A percentile compares a stretch with the other conserved stretches of the same genome.
phyloP scores from a whole-genome alignment of 1,284 basidiomycete genomes.

The Ganoderma sinense region DNA sequence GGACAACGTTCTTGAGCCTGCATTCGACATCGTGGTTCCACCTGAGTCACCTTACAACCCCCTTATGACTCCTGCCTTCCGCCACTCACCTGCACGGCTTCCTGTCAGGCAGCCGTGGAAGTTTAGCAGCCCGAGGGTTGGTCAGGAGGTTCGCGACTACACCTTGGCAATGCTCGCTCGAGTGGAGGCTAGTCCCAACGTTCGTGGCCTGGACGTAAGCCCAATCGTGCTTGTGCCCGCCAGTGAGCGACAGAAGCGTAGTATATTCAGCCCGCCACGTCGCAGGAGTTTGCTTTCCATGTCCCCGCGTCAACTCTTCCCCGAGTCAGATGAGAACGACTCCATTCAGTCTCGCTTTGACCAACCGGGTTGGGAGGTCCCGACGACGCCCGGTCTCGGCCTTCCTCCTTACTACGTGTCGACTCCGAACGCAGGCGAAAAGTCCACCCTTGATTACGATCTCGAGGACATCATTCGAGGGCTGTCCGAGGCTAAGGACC shows the following conservation, averaged over 20 bases:
- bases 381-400: conserved; percentile 25
- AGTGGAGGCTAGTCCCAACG: conserved; percentile 49
- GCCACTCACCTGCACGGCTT: conserved; percentile 73
- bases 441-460: conserved; percentile 29
- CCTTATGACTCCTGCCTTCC: conserved; percentile 72
- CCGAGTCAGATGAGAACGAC: conserved; percentile 18
- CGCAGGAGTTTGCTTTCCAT: conserved; percentile 30
- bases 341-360: conserved; percentile 18
- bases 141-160: conserved; percentile 72
- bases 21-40: conserved; percentile 39
- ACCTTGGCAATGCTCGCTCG: conserved; percentile 66
- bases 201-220: conserved; percentile 44
- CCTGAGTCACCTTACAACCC: conserved; percentile 79
- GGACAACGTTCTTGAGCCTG: conserved; percentile 22
- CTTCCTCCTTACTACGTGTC: conserved; percentile 25
- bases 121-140: conserved; percentile 64
- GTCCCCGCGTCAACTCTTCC: conserved; percentile 39
- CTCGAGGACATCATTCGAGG: conserved; percentile 21
- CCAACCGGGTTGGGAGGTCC: conserved; percentile 15
- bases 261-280: conserved; percentile 41
- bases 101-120: conserved; percentile 81
- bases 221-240: conserved; percentile 42
- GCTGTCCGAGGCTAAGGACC: neutral
- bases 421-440: neutral
- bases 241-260: conserved; percentile 38